Percentiles rank a stretch among this genome's conserved stretches.
phyloP scores from a whole-genome alignment of 164 flowering plant genomes.

The Chloranthus sessilifolius region DNA sequence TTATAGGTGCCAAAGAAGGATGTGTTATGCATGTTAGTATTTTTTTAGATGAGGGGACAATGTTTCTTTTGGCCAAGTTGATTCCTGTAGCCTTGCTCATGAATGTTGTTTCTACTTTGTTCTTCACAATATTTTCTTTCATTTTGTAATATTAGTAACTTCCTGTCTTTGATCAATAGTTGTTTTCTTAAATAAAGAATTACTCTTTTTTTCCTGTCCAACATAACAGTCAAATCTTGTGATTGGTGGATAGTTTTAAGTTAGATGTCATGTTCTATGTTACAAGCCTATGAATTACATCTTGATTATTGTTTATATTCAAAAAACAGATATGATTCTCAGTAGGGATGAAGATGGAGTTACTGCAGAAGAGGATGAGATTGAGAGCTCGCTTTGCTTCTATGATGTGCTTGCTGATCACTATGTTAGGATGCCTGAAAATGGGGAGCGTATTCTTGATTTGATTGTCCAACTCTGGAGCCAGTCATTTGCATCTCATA shows the following conservation, averaged over 20 bases:
- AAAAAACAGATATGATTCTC: constrained; percentile 63
- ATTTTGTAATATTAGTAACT: too few relatives aligned
- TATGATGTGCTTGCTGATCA: constrained; percentile 88
- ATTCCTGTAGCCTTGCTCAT: too few relatives aligned
- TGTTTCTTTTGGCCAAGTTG: too few relatives aligned
- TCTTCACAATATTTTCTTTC: too few relatives aligned
- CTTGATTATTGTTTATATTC: constrained; percentile 1
- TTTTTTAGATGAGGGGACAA: too few relatives aligned
- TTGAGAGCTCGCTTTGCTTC: constrained; percentile 51
- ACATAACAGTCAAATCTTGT: neutral
- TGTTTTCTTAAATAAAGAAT: neutral
- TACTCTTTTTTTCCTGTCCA: neutral
- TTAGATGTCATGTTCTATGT: constrained; percentile 2
- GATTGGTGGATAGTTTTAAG: neutral
- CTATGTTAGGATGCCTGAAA: constrained; percentile 60
- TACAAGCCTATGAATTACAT: neutral
- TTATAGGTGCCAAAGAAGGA: too few relatives aligned
- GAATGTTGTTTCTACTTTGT: too few relatives aligned
- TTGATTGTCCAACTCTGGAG: constrained; percentile 94
- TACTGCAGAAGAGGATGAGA: constrained; percentile 35
- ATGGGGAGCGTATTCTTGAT: constrained; percentile 72
- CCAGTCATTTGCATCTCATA: constrained; percentile 94
- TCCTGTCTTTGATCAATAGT: too few relatives aligned
- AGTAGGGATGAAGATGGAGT: constrained; percentile 43
- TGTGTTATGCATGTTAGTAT: too few relatives aligned